Evolutionary conservation across 2,329 filamentous ascomycete species (phyloP), one percentile per base, ranked within the genome.

Genomic region (Cordyceps cateniannulata): DNA sequence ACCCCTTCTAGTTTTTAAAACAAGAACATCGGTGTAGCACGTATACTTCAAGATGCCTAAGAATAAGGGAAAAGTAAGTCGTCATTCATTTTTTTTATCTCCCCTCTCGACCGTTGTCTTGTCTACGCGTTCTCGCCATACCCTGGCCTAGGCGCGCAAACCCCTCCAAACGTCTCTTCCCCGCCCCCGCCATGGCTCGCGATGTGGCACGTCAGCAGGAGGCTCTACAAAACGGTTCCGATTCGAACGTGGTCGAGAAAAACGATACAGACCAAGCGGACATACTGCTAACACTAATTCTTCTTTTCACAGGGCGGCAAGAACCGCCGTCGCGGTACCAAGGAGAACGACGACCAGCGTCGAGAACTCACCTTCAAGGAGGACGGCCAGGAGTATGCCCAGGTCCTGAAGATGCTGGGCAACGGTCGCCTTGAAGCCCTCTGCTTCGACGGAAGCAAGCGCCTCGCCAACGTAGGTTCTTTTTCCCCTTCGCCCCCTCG

Each of bases 301-400:
- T 44, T 59, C 29, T n/a, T 14, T 12, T 20, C 29, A 84, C 70
- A 95, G 91, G 93, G 93, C 78, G 93, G 93, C 81, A 98, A 98
- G 85, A 98, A 98, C 81, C 84, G 93, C 79, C 89, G 93, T 86
- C 87, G 95, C 81, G 93, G 93, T 80, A 98, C 97, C 89, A 96
- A 96, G 85, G 91, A 96, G 81, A 96, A 95, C 80, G 95, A 98
- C 83, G 96, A 97, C 75, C 93, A 97, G 82, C 97, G 97, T 85
- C 93, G 93, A 77, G 93, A 98, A 78, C 85, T 98, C 72, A 93
- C 91, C 72, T 98, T 98, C 87, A 97, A 97, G 81, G 95, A 98
- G 77, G 93, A 98, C 74, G 93, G 93, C 68, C 93, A 98, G 82
- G 87, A 77, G 66, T 77, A 77, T 65, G 75, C 75, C 58, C 75